These are phyloP conservation scores for Cryphonectria radicalis DNA, from an alignment of 2,329 filamentous ascomycete species.

Conservation along the genomic window DNA sequence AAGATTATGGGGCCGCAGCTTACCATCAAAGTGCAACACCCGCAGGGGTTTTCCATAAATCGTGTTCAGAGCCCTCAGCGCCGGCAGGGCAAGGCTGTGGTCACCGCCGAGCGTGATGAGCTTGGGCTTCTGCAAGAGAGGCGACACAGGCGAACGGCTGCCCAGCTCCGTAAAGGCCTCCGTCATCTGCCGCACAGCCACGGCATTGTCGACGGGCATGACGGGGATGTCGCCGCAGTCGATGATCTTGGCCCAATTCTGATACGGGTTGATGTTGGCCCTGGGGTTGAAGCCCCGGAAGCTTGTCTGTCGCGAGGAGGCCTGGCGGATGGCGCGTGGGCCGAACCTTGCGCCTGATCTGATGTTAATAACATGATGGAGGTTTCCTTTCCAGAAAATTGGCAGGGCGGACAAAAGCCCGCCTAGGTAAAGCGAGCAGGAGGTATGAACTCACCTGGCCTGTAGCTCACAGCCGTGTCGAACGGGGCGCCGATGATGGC, in stretches of 20 bases:
- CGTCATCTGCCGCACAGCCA: constrained; percentile 84
- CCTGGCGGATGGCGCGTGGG: constrained; percentile 83
- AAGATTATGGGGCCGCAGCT: constrained; percentile 33
- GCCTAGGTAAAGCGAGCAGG: background rate
- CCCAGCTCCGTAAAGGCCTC: constrained; percentile 75
- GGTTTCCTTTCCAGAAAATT: background rate
- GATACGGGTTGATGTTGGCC: constrained; percentile 82
- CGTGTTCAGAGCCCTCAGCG: constrained; percentile 67
- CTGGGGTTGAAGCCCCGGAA: constrained; percentile 84
- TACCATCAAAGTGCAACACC: constrained; percentile 74
- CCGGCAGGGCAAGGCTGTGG: constrained; percentile 72
- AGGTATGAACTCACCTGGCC: constrained; percentile 57
- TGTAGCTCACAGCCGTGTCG: constrained; percentile 73
- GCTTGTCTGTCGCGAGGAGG: constrained; percentile 78
- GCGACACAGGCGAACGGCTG: constrained; percentile 41
- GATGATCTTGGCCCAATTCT: constrained; percentile 75
- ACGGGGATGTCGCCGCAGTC: constrained; percentile 93
- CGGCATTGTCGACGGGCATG: constrained; percentile 81
- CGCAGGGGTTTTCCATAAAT: constrained; percentile 66
- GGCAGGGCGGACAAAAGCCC: too few species aligned
- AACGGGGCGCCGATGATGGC: constrained; percentile 75
- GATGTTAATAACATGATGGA: background rate
- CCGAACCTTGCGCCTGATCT: constrained; percentile 74
- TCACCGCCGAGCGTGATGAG: constrained; percentile 75
- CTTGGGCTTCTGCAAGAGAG: constrained; percentile 49